These are phyloP conservation scores for Maudiozyma barnettii DNA, from an alignment of 805 yeast genomes.

Conservation along the genomic window DNA sequence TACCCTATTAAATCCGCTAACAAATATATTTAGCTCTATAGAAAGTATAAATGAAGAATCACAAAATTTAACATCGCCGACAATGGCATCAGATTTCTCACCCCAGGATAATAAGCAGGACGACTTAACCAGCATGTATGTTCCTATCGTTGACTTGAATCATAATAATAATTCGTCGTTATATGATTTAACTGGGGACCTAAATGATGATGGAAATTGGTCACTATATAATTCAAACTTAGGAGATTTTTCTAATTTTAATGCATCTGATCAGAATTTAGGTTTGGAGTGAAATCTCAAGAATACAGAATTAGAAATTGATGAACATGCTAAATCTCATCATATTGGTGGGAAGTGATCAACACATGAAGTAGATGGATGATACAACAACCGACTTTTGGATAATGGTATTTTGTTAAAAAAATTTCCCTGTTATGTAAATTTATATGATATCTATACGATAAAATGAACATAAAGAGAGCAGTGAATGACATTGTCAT, in stretches of 20 bases:
- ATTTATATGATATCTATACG: no score
- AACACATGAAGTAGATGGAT: background rate
- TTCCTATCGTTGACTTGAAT: background rate
- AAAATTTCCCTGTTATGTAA: no score
- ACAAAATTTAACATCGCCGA: background rate
- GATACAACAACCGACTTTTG: no score
- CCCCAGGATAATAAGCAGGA: background rate
- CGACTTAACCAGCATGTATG: no score
- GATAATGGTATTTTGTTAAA: no score
- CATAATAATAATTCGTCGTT: background rate
- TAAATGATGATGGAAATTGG: background rate
- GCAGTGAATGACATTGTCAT: no score
- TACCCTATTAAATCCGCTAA: background rate
- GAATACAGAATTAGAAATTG: background rate
- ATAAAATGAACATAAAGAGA: no score
- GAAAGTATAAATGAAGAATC: background rate
- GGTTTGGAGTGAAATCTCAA: background rate
- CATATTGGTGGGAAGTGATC: background rate
- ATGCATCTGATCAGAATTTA: background rate
- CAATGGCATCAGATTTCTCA: background rate
- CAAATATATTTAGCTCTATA: background rate
- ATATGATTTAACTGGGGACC: background rate
- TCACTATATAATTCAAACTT: background rate
- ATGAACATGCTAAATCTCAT: background rate
- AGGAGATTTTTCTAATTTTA: background rate